Percentiles rank a stretch among this genome's conserved stretches.
Conservation (phyloP, 2,329 filamentous ascomycete genomes). For the Drechslerella coelobrocha region DNA sequence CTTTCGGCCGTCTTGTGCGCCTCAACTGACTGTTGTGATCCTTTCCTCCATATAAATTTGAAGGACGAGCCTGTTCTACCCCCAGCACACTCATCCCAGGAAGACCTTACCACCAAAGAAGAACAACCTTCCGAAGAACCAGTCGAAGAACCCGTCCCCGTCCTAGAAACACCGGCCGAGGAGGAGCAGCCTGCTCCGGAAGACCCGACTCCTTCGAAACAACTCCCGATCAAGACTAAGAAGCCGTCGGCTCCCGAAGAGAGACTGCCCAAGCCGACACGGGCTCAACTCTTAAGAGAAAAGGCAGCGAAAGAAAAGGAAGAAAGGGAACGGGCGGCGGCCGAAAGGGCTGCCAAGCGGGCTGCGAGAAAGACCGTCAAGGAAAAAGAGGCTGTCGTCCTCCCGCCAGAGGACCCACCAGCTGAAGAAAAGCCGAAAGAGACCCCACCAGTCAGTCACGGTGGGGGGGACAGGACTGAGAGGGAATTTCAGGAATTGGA, state of each 20-base stretch:
- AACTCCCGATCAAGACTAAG: constrained; percentile 35
- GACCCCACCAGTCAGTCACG: constrained; percentile 4
- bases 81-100: constrained; percentile 8
- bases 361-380: constrained; percentile 23
- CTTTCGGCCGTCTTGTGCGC: constrained; percentile 28
- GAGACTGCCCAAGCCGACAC: constrained; percentile 31
- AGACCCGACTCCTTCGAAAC: constrained; percentile 26
- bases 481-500: constrained; percentile 26
- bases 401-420: constrained; percentile 20
- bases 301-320: constrained; percentile 37
- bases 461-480: constrained; percentile 4
- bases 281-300: constrained; percentile 37
- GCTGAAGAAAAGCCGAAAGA: constrained; percentile 20
- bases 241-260: constrained; percentile 24
- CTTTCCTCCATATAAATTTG: constrained; percentile 25
- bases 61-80: constrained; percentile 31
- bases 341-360: constrained; percentile 23
- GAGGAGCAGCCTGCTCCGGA: constrained; percentile 28
- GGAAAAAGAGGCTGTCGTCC: constrained; percentile 9
- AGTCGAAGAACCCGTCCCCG: not conserved
- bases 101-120: constrained; percentile 27
- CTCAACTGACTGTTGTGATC: constrained; percentile 22
- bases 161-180: constrained; percentile 18
- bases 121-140: constrained; percentile 26
- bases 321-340: constrained; percentile 36